Base-by-base conservation (phyloP, 192 early-diverging fungal genomes). In the Coemansia biformis region DNA sequence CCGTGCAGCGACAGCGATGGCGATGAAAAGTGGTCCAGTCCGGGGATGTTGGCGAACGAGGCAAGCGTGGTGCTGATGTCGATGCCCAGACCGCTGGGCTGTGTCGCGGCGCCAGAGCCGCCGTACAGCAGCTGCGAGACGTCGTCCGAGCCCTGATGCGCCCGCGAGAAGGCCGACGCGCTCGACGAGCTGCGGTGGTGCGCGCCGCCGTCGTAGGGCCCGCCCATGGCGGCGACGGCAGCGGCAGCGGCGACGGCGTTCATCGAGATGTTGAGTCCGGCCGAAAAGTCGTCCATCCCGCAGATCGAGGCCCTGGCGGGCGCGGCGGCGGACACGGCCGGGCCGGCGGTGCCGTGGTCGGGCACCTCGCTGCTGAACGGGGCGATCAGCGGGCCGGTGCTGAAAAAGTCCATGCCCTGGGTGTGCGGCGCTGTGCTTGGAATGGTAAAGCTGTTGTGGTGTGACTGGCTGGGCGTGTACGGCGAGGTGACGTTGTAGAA, bases 371-470 rank as follows among this genome's bases (percentile, higher is more conserved):
- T 29, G 17, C 46, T 51, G 43, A 58, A 51, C 18, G 66, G 39
- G 26, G 51, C 51, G 9, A 46, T 41, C 1, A 61, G 38, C 34
- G 60, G 23, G 42, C 47, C 51, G 8, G 68, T 7, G 28, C 49
- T 35, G 35, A 66, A 65, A 5, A 66, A 26, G 32, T 48, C 48
- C 8, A 45, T 33, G 5, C 16, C 23, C 17, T 46, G 68, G 1
- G 46, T 43, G 11, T 73, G 63, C 21, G 59, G 42, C 31, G 47
- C 54, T 4, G 63, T 41, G 17, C 48, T 38, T 11, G 68, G 62
- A 41, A 65, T 40, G 2, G 68, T 57, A 24, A 72, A 72, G 68
- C 68, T 65, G 43, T 66, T 47, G 65, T 68, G 52, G 46, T 72
- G 61, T 31, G 62, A 32, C 13, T 59, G 44, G 18, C 46, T 32